Conservation (phyloP, 2,329 filamentous ascomycete species). For the Sporothrix pseudoabietina region DNA sequence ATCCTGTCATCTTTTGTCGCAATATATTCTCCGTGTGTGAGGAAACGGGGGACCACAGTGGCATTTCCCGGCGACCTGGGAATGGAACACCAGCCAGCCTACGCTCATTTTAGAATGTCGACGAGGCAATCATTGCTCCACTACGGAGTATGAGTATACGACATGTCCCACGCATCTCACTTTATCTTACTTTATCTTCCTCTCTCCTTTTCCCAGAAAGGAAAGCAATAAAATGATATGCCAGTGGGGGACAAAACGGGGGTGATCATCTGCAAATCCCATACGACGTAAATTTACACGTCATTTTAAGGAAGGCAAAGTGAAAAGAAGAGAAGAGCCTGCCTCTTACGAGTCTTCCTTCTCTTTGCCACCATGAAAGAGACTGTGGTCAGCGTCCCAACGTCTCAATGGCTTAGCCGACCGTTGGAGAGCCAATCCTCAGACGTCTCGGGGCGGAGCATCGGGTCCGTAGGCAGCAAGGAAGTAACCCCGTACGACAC, state of each 20-base stretch:
- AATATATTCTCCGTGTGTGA: not conserved
- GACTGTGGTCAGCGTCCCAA: not conserved
- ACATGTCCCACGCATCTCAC: not conserved
- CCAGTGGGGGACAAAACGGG: not conserved
- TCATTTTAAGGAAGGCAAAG: not conserved
- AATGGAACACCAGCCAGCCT: not conserved
- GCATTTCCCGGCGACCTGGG: not conserved
- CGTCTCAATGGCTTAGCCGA: not conserved
- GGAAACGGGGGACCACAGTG: not conserved
- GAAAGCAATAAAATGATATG: constrained; percentile 7
- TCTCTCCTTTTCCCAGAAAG: not conserved
- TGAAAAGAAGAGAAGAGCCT: no score
- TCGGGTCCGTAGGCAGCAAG: not conserved
- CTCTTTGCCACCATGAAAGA: not conserved
- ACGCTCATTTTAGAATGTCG: not conserved
- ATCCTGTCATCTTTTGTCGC: not conserved
- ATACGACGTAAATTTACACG: not conserved
- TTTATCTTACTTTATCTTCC: not conserved
- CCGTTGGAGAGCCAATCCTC: not conserved
- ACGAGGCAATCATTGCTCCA: not conserved
- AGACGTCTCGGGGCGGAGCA: constrained; percentile 5
- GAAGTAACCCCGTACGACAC: not conserved
- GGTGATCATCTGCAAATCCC: not conserved
- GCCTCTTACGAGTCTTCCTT: not conserved
- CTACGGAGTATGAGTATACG: not conserved